Conservation (phyloP, 169 alveolate species). For the Cyclospora cayetanensis region DNA sequence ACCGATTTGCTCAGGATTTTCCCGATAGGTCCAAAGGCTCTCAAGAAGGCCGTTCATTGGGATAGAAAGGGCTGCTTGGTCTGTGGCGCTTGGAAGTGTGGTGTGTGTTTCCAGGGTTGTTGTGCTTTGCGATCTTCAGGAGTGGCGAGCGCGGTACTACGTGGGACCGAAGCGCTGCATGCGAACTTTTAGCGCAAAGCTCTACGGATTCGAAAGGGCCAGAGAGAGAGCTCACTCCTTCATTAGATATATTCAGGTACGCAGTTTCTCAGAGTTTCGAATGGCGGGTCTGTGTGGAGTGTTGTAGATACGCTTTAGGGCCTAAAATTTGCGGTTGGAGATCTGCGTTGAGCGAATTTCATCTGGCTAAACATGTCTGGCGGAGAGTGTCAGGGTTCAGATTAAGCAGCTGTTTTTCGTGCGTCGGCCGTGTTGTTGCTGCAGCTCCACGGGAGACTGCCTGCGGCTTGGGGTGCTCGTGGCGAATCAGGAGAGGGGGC, state of each 20-base stretch:
- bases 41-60: no score
- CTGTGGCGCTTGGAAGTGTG: no score
- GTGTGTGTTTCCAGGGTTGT: no score
- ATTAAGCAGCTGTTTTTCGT: no score
- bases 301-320: background rate
- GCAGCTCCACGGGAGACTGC: conserved; percentile 17
- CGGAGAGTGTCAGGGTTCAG: no score
- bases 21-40: no score
- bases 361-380: no score
- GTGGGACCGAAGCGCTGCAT: conserved; percentile 30
- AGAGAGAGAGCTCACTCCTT: conserved; percentile 10
- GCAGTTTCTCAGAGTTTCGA: no score
- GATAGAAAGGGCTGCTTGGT: no score
- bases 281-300: background rate
- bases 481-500: background rate
- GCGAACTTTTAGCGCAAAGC: conserved; percentile 19
- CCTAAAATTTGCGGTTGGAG: background rate
- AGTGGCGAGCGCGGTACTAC: conserved; percentile 47
- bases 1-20: no score
- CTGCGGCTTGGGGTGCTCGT: background rate
- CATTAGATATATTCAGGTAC: conserved; percentile 23
- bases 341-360: background rate
- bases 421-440: background rate
- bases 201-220: conserved; percentile 29
- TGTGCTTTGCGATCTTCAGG: background rate